These are phyloP conservation scores for Solanum chaucha DNA, from an alignment of 257 asterid species.

Conservation along the genomic window DNA sequence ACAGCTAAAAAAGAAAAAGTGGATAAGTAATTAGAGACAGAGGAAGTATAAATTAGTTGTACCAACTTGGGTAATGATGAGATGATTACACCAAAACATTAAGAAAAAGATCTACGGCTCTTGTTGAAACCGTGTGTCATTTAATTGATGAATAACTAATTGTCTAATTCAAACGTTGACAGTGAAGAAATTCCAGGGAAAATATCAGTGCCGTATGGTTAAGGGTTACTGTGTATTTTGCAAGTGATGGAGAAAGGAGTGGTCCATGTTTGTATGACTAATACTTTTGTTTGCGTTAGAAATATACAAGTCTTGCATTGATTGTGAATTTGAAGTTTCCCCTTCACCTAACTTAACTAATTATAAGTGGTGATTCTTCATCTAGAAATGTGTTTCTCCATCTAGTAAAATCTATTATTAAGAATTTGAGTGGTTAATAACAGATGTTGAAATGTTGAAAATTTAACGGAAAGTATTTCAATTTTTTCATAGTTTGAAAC, in stretches of 20 bases:
- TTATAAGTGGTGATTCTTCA: not conserved
- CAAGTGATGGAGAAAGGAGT: not conserved
- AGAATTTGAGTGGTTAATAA: not conserved
- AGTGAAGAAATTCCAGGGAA: not conserved
- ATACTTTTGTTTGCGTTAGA: not conserved
- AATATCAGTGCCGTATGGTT: not conserved
- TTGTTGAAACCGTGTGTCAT: not conserved
- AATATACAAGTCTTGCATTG: not conserved
- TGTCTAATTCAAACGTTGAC: not conserved
- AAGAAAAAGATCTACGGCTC: not conserved
- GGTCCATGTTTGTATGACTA: not conserved
- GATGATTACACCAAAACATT: not conserved
- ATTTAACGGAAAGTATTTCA: not conserved
- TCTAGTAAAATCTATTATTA: not conserved
- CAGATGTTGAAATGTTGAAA: not conserved
- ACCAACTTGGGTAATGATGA: too few species aligned
- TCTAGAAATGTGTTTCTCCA: too few species aligned
- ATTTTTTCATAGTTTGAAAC: not conserved
- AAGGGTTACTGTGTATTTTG: not conserved
- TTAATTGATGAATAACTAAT: not conserved
- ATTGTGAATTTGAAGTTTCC: not conserved
- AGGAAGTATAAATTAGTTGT: too few species aligned
- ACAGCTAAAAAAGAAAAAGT: too few species aligned
- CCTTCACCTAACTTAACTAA: not conserved
- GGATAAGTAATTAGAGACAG: too few species aligned